Evolutionary conservation across 148 eudicot genomes (phyloP).

Genomic region (Salicornia ramosissima): DNA sequence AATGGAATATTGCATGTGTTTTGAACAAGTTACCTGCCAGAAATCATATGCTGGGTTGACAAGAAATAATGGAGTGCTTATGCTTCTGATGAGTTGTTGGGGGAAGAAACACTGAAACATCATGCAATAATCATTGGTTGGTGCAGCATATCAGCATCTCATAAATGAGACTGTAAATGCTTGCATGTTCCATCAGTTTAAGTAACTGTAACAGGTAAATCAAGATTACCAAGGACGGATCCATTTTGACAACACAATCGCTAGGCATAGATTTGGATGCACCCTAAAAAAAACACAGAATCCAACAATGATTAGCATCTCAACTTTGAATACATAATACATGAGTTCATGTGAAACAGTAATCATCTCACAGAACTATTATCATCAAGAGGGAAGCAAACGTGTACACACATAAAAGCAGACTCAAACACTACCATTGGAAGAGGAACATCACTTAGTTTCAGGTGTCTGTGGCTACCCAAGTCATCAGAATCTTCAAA

Average conservation of each 20-base stretch:
- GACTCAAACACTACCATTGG: not conserved
- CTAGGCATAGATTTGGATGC: conserved; percentile 57
- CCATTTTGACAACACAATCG: conserved; percentile 63
- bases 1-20: not conserved
- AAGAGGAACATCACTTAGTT: not conserved
- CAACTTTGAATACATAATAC: not conserved
- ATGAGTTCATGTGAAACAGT: not conserved
- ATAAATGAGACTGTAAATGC: conserved; percentile 2
- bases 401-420: not conserved
- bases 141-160: conserved; percentile 1
- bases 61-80: conserved; percentile 79
- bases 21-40: conserved; percentile 67
- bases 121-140: conserved; percentile 1
- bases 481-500: not conserved
- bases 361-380: not conserved
- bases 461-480: not conserved
- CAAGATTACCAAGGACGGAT: conserved; percentile 58
- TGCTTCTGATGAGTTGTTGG: conserved; percentile 51
- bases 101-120: conserved; percentile 82
- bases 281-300: conserved; percentile 40
- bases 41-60: conserved; percentile 92
- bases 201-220: not conserved
- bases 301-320: conserved; percentile 1
- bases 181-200: not conserved
- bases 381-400: not conserved